Base-by-base conservation (phyloP, 768 basidiomycete genomes). In the Tulasnella sp. region DNA sequence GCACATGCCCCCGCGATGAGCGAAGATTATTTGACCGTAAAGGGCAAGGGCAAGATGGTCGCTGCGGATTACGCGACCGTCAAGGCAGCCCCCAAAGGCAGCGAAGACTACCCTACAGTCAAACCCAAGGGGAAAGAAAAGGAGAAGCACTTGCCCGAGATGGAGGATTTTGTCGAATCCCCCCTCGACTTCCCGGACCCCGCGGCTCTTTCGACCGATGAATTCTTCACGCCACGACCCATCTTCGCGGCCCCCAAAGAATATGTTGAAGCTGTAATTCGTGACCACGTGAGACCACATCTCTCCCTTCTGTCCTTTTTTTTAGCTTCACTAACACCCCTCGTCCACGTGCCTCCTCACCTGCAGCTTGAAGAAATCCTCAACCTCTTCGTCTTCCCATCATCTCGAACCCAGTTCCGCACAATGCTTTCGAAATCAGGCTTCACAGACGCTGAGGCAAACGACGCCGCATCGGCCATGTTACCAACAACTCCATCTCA, bases 341-440 rank as follows among this genome's bases (percentile, higher is more conserved):
- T 36, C 12, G 18, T n/a, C 27, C 6, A 16, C 62, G 27, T 14
- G 24, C n/a, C 52, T 24, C 31, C 12, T 3, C 14, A 8, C 40
- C n/a, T 24, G 27, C 46, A 94, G 94, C 89, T 88, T 48, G 86
- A 87, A 38, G 84, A 88, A 3, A 85, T 95, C 62, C 84, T 94
- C 58, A 87, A 85, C 24, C 85, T 88, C 1, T 93, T 94, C 82
- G 85, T 93, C 56, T 95, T 89, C 82, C 94, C 94, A 1, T 92
- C 94, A 79, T 94, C 94, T 18, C 89, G 93, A 6, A 90, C 89
- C 3, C 87, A 89, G 77, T 91, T 94, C 77, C 81, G 92, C n/a
- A 84, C 87, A 74, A 85, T 93, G 34, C 82, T 94, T 12, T 85
- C 84, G 24, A 85, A 84, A 14, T 88, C 88, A 1, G 89, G 88